phyloP scores from a whole-genome alignment of 2,329 filamentous ascomycete genomes.

The Colletotrichum endophyticum region DNA sequence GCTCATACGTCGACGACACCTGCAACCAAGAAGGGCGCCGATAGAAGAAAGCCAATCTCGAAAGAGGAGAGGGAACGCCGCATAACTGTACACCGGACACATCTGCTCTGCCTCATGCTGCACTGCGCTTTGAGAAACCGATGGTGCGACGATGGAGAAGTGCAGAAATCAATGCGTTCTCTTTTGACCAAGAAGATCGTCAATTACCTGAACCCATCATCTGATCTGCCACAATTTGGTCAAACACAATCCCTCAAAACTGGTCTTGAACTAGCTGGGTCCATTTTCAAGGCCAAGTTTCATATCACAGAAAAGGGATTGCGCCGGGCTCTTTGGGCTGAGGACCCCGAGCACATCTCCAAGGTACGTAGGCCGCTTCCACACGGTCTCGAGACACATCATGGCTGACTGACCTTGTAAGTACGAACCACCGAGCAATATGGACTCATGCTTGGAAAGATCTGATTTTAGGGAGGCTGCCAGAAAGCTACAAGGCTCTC shows the following conservation, averaged over 20 bases:
- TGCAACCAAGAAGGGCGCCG: constrained; percentile 31
- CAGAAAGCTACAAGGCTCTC: constrained; percentile 74
- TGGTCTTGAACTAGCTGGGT: constrained; percentile 73
- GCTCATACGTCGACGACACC: constrained; percentile 43
- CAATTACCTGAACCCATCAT: constrained; percentile 71
- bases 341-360: constrained; percentile 64
- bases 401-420: constrained; percentile 31
- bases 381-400: not conserved
- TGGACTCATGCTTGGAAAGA: constrained; percentile 72
- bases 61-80: constrained; percentile 62
- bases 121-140: constrained; percentile 80
- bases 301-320: constrained; percentile 74
- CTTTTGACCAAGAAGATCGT: constrained; percentile 71
- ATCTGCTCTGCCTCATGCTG: constrained; percentile 81
- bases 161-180: constrained; percentile 69
- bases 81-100: constrained; percentile 82
- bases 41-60: constrained; percentile 57
- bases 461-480: constrained; percentile 78
- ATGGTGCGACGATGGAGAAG: constrained; percentile 82
- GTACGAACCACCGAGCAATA: constrained; percentile 64
- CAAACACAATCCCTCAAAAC: constrained; percentile 78
- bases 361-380: constrained; percentile 47
- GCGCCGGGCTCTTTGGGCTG: constrained; percentile 76
- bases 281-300: constrained; percentile 73
- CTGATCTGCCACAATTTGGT: constrained; percentile 74